Evolutionary conservation across 148 eudicot genomes (phyloP).

Genomic region (Pharnaceum exiguum): DNA sequence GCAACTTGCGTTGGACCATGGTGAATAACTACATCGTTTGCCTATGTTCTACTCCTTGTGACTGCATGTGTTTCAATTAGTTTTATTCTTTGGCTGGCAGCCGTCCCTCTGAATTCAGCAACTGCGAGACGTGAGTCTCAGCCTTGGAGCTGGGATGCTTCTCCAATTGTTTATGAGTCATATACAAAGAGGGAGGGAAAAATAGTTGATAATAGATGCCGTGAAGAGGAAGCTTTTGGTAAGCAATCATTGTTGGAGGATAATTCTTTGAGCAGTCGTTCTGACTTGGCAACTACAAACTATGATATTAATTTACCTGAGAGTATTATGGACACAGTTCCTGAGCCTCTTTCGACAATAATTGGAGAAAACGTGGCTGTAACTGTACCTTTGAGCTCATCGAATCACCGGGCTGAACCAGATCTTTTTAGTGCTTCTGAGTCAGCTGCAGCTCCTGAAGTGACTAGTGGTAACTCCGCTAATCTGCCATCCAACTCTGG

Average conservation of each 20-base stretch:
- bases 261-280: constrained; percentile 23
- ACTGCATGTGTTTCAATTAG: constrained; percentile 45
- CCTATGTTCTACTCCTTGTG: constrained; percentile 56
- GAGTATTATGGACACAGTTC: constrained; percentile 48
- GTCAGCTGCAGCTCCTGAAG: constrained; percentile 20
- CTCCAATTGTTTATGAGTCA: constrained; percentile 26
- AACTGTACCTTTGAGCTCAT: constrained; percentile 15
- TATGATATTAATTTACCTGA: constrained; percentile 51
- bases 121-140: constrained; percentile 41
- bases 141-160: constrained; percentile 44
- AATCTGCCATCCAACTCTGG: too few relatives aligned
- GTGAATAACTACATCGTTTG: constrained; percentile 40
- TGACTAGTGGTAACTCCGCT: constrained; percentile 18
- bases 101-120: constrained; percentile 74
- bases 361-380: constrained; percentile 37
- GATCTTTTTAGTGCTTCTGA: constrained; percentile 26
- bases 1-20: constrained; percentile 65
- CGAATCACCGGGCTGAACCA: constrained; percentile 12
- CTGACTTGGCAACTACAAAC: constrained; percentile 22
- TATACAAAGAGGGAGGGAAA: constrained; percentile 27
- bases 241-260: constrained; percentile 34
- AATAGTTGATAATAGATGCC: constrained; percentile 24
- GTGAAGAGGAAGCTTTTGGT: constrained; percentile 23
- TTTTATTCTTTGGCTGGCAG: constrained; percentile 68
- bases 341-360: constrained; percentile 23